Base-by-base conservation (phyloP, 164 flowering plant genomes). In the Sedum album region DNA sequence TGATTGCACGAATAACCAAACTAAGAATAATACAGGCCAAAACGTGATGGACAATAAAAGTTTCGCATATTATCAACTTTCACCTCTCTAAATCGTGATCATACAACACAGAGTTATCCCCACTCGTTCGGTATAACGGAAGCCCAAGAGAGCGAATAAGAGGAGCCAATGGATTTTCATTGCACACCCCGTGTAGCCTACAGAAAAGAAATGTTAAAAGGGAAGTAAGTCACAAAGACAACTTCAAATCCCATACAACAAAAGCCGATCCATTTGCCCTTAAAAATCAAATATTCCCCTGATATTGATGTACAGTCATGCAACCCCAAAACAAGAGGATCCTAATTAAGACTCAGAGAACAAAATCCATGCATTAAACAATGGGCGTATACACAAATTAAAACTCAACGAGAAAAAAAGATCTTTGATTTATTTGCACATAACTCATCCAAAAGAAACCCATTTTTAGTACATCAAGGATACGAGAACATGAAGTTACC, bases 151-250 rank as follows among this genome's bases (percentile, higher is more conserved):
- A 68, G 35, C 93, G 84, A 70, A 93, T 87, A 23, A 90, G 70
- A n/a, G 96, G 96, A 72, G 98, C 96, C 82, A 93, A 76, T 15
- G 98, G 90, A 76, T 93, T 93, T 81, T 93, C 96, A 79, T 93
- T 86, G 82, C 98, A 93, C 35, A 86, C 98, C 69, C 98, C 98
- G 79, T 93, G 98, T 28, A 93, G 71, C 98, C 96, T 93, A 85
- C 26, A 67, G 18, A 26, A 11, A 30, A 2, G 31, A 57, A 2
- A 28, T 9, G 33, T 1, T 2, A 10, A 57, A 13, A 26, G 1
- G 11, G 30, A 55, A 14, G 61, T 6, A 11, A 26, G 31, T 21
- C 3, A 23, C 31, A 25, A 25, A 53, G 60, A 49, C 7, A 49
- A 49, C 23, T 49, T 49, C 20, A 46, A 13, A 46, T 3, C 17